A percentile compares a stretch with the other conserved stretches of the same genome.
Evolutionary conservation across 768 basidiomycete genomes (phyloP).

Genomic region (Russula earlei): DNA sequence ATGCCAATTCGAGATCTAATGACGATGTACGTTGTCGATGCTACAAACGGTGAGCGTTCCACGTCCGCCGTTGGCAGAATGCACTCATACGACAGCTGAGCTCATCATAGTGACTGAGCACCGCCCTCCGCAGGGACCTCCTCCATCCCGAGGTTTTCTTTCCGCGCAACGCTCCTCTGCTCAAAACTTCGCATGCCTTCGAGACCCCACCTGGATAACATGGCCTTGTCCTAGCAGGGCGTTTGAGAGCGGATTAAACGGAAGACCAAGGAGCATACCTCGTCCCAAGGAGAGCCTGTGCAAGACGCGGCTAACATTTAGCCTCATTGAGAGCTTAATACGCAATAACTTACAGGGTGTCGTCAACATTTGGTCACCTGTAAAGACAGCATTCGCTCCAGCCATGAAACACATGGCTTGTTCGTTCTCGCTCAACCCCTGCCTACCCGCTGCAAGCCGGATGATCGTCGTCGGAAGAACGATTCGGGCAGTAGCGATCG

Average conservation of each 20-base stretch:
- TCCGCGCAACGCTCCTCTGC: constrained; percentile 48
- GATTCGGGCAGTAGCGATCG: constrained; percentile 91
- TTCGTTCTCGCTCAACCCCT: constrained; percentile 79
- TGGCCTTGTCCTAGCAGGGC: constrained; percentile 65
- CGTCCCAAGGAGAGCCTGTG: constrained; percentile 88
- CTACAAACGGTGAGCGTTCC: too few relatives aligned
- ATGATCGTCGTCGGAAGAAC: constrained; percentile 90
- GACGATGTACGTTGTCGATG: neutral
- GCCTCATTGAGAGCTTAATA: constrained; percentile 1
- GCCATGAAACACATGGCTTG: constrained; percentile 99
- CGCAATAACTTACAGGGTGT: constrained; percentile 68
- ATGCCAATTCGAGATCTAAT: neutral
- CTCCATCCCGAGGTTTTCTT: constrained; percentile 34
- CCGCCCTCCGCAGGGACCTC: neutral
- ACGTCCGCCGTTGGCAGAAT: too few relatives aligned
- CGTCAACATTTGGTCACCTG: constrained; percentile 96
- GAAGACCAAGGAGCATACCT: constrained; percentile 35
- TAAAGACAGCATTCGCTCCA: constrained; percentile 96
- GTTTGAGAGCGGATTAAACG: neutral
- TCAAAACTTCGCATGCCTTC: constrained; percentile 88
- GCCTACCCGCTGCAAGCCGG: constrained; percentile 87
- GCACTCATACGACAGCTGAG: neutral
- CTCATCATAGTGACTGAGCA: neutral
- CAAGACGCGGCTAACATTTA: constrained; percentile 1
- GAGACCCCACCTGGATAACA: constrained; percentile 91